phyloP scores from a whole-genome alignment of 768 basidiomycete genomes.

The Russula olivacea region DNA sequence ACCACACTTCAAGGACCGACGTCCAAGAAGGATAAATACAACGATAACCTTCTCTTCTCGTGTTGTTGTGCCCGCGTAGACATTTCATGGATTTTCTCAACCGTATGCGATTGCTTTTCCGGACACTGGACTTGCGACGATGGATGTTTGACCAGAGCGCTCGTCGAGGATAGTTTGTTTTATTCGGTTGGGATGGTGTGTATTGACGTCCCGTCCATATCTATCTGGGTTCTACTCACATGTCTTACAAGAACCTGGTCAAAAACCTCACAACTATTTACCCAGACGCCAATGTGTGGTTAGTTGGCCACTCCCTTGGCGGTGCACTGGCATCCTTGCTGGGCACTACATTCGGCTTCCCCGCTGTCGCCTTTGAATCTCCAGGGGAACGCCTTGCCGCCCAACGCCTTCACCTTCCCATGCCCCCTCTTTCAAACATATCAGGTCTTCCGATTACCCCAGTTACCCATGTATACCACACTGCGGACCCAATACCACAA shows the following conservation, averaged over 20 bases:
- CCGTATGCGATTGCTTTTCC: constrained; percentile 85
- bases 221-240: neutral
- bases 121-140: constrained; percentile 68
- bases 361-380: constrained; percentile 58
- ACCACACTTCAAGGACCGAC: constrained; percentile 84
- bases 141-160: constrained; percentile 74
- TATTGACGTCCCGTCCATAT: constrained; percentile 13
- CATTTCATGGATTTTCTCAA: constrained; percentile 76
- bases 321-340: constrained; percentile 60
- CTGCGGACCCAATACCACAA: constrained; percentile 65
- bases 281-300: constrained; percentile 55
- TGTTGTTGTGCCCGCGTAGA: constrained; percentile 93
- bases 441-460: constrained; percentile 26
- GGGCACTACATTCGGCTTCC: constrained; percentile 58
- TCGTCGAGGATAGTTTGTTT: constrained; percentile 87
- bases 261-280: constrained; percentile 53
- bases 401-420: constrained; percentile 53
- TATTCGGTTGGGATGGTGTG: constrained; percentile 82
- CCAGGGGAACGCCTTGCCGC: constrained; percentile 62
- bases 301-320: constrained; percentile 57
- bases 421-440: constrained; percentile 36
- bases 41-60: constrained; percentile 84
- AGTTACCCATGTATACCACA: constrained; percentile 51
- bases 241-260: constrained; percentile 42
- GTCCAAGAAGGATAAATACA: constrained; percentile 86